Evolutionary conservation across 2,329 filamentous ascomycete species (phyloP), one percentile per base, ranked within the genome.

Genomic region (Setomelanomma holmii): DNA sequence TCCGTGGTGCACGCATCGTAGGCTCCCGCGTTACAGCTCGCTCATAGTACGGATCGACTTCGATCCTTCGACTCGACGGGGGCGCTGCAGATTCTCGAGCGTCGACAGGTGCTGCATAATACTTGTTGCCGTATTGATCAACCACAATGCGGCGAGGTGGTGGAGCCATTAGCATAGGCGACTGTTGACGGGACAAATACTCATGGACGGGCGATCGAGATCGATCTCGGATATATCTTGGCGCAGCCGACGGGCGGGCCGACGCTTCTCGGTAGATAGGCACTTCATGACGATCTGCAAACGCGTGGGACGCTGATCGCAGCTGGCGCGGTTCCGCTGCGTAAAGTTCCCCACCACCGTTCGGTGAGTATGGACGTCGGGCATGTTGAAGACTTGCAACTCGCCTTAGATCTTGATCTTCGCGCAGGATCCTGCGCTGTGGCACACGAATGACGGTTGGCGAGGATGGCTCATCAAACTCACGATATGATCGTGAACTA

Each of bases 91-190:
- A 86, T 43, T 83, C 83, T 40, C 83, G 76, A 17, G 80, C 67
- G 16, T 79, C 73, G 47, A 72, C 60, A 16, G 82, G 74, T 36
- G 80, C 79, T 57, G 86, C 84, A 55, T 85, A 84, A 76, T 93
- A 97, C 69, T 91, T 86, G 70, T 90, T 90, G 35, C 92, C 92
- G 73, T 87, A 90, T 56, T 90, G 86, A 75, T 97, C 93, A 48
- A 96, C 81, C 27, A 96, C 82, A 57, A 96, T 88, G 55, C 88
- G 86, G 49, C 87, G 79, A 16, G 84, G 71, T 7, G 84, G 71
- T 8, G 73, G 75, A 42, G 71, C 68, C 76, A 84, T 80, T 73
- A 63, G 56, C 33, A 70, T 62, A 5, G 74, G 72, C 19, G 73
- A 75, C 22, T 74, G 75, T 22, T 60, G 66, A 35, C 69, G 62